These are phyloP conservation scores for Cladophialophora carrionii DNA, from an alignment of 2,329 filamentous ascomycete species.

Conservation along the genomic window DNA sequence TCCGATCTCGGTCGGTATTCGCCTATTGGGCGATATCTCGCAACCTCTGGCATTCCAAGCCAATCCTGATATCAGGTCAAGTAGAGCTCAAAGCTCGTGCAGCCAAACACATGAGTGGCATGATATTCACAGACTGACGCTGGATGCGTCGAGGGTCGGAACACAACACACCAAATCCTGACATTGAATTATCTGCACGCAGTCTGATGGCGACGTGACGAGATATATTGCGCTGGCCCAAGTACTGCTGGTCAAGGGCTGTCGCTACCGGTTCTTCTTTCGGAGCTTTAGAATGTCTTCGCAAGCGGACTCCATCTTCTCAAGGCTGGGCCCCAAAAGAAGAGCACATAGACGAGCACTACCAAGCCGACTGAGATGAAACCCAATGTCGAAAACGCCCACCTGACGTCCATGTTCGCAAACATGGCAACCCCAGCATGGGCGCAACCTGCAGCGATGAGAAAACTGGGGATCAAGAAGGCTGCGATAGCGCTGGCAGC, in stretches of 20 bases:
- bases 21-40: background rate
- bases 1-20: background rate
- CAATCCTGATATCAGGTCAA: background rate
- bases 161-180: no score
- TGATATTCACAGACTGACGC: background rate
- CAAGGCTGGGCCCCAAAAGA: conserved; percentile 47
- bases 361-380: conserved; percentile 49
- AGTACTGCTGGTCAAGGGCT: background rate
- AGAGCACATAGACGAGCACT: conserved; percentile 48
- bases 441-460: conserved; percentile 48
- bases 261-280: background rate
- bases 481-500: conserved; percentile 50
- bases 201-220: no score
- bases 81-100: background rate
- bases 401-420: conserved; percentile 46
- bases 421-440: conserved; percentile 50
- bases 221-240: background rate
- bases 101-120: background rate
- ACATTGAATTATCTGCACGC: no score
- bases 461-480: conserved; percentile 51
- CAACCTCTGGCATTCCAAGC: background rate
- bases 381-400: conserved; percentile 50
- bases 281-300: conserved; percentile 19
- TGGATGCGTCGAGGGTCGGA: background rate
- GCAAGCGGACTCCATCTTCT: conserved; percentile 44